Evolutionary conservation across 1,284 basidiomycete genomes (phyloP), one percentile per base, ranked within the genome.

Genomic region (Melampsora americana): DNA sequence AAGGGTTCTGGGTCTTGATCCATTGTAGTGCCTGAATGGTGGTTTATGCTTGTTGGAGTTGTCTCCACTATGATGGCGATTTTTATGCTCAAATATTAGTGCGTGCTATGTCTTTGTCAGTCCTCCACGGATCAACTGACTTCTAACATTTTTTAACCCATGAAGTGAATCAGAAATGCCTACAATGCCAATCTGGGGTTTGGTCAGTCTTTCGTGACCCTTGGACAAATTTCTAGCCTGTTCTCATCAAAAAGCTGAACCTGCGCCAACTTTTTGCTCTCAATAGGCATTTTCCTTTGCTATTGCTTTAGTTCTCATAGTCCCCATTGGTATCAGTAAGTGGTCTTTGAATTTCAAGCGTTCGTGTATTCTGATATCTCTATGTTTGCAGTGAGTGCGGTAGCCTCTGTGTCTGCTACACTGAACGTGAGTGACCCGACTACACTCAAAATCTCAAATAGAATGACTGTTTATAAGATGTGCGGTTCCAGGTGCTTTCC

Each of bases 1-100:
- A 35, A 35, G 35, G 3, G 3, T 35, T 35, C 35, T 35, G 3
- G 5, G 3, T 9, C 35, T 20, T 50, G 20, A 26, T 35, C 80
- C 83, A 72, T 83, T 81, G 81, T 80, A 79, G 78, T 83, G 82
- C 76, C 69, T 77, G n/a, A n/a, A n/a, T n/a, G n/a, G n/a, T n/a
- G n/a, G n/a, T n/a, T n/a, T n/a, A n/a, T n/a, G 44, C 71, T 32
- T 12, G 78, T 83, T 12, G 79, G 82, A 18, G 62, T 81, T 39
- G 20, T 79, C 62, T 79, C 81, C 1, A 80, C 82, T 75, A 68
- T 9, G 53, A 81, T 64, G 81, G 80, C 46, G 78, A 79, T 66
- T 78, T 79, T 44, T 77, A 79, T 66, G 68, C 81, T 66, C 78
- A 79, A 72, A 50, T 77, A 78, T 56, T 74, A 74, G 71, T 74